Percentiles rank a stretch among this genome's conserved stretches.
Evolutionary conservation across 768 basidiomycete genomes (phyloP).

Genomic region (Leccinum barrowsii): DNA sequence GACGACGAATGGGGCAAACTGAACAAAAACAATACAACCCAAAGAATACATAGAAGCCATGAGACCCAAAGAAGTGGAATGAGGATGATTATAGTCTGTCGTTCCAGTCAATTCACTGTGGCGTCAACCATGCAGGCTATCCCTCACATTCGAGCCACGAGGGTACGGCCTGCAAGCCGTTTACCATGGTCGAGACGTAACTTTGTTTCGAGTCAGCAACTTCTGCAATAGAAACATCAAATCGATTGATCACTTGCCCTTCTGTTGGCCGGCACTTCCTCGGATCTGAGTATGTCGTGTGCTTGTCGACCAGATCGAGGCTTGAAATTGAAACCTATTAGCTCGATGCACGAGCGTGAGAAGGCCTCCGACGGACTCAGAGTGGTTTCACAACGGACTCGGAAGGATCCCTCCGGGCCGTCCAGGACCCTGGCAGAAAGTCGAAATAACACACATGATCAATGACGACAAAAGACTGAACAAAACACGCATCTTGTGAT

Average conservation of each 20-base stretch:
- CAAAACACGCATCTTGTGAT: too few species aligned
- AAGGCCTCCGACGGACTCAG: too few species aligned
- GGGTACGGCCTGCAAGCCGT: background rate
- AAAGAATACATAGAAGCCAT: background rate
- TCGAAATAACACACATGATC: too few species aligned
- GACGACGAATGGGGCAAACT: background rate
- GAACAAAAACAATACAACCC: background rate
- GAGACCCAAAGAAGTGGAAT: background rate
- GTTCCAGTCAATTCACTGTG: background rate
- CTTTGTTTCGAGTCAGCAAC: background rate
- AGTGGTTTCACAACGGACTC: too few species aligned
- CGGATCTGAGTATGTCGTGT: too few species aligned
- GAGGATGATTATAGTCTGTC: background rate
- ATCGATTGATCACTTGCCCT: slow-evolving; percentile 3
- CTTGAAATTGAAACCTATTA: too few species aligned
- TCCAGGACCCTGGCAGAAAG: too few species aligned
- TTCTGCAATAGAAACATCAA: background rate
- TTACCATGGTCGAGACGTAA: background rate
- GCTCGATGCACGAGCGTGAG: too few species aligned
- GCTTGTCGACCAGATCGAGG: too few species aligned
- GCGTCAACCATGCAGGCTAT: background rate
- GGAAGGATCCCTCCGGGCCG: too few species aligned
- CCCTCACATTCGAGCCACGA: background rate
- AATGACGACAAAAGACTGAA: too few species aligned
- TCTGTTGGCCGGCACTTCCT: too few species aligned